Evolutionary conservation across 2,329 filamentous ascomycete genomes (phyloP).

Genomic region (Alternaria brassicae): DNA sequence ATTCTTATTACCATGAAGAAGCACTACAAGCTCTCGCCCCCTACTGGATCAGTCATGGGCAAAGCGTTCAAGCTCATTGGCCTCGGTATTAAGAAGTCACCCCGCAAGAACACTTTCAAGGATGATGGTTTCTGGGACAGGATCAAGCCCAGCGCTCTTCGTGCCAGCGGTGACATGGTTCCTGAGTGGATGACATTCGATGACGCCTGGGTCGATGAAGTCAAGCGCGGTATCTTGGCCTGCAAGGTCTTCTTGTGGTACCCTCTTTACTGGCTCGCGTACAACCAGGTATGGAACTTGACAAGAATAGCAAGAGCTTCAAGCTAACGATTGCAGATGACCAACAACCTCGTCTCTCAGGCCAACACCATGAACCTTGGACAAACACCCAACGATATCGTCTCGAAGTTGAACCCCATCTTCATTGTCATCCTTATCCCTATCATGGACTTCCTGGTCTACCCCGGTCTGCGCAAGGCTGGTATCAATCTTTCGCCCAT

Average conservation of each 20-base stretch:
- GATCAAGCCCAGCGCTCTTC: slow-evolving; percentile 63
- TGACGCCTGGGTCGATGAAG: slow-evolving; percentile 79
- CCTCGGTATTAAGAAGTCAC: slow-evolving; percentile 50
- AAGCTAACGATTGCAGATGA: slow-evolving; percentile 62
- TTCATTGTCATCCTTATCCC: slow-evolving; percentile 71
- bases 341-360: slow-evolving; percentile 72
- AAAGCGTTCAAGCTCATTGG: slow-evolving; percentile 69
- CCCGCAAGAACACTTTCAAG: slow-evolving; percentile 33
- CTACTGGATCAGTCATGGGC: slow-evolving; percentile 73
- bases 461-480: slow-evolving; percentile 71
- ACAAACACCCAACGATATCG: slow-evolving; percentile 77
- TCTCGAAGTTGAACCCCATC: slow-evolving; percentile 79
- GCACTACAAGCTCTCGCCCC: slow-evolving; percentile 71
- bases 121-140: slow-evolving; percentile 63
- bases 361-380: slow-evolving; percentile 71
- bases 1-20: slow-evolving; percentile 66
- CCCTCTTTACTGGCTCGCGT: slow-evolving; percentile 53
- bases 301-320: not conserved
- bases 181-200: slow-evolving; percentile 81
- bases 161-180: slow-evolving; percentile 53
- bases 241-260: slow-evolving; percentile 63
- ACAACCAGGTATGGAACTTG: slow-evolving; percentile 1
- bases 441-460: slow-evolving; percentile 69
- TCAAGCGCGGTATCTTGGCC: slow-evolving; percentile 64
- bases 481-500: slow-evolving; percentile 75